Evolutionary conservation across 805 yeast genomes (phyloP).

Genomic region (Lipomyces orientalis): DNA sequence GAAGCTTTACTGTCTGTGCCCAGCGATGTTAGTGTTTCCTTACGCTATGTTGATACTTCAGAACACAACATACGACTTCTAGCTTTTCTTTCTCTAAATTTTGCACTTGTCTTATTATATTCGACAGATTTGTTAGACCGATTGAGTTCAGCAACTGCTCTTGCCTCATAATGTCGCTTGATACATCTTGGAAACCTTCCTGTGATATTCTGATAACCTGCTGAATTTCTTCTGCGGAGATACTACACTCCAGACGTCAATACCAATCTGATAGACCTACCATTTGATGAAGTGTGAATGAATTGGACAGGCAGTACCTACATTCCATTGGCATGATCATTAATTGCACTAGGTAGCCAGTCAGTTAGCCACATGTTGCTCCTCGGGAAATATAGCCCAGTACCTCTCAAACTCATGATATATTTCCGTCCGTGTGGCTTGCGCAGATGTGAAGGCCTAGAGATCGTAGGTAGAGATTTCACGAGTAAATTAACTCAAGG

Average conservation of each 20-base stretch:
- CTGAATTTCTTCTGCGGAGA: conserved; percentile 26
- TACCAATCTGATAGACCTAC: neutral
- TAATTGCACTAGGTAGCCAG: conserved; percentile 20
- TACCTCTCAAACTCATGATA: conserved; percentile 37
- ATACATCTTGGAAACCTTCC: conserved; percentile 36
- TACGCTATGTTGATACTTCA: neutral
- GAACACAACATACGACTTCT: conserved; percentile 10
- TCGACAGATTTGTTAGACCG: conserved; percentile 9
- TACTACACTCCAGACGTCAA: conserved; percentile 12
- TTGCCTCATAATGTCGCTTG: conserved; percentile 29
- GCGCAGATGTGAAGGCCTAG: conserved; percentile 31
- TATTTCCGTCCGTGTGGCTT: conserved; percentile 36
- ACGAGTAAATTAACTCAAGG: neutral
- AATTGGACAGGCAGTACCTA: neutral
- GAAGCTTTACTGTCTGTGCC: conserved; percentile 17
- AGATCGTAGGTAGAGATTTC: neutral
- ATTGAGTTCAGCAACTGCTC: conserved; percentile 15
- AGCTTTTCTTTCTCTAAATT: conserved; percentile 32
- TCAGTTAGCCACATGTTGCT: neutral
- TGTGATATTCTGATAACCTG: conserved; percentile 36
- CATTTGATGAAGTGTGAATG: neutral
- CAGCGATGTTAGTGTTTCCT: neutral
- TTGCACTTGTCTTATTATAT: conserved; percentile 29
- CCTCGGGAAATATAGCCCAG: neutral
- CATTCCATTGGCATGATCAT: conserved; percentile 34